These are phyloP conservation scores for Globisporangium viniferum DNA, from an alignment of 352 stramenopile species.

Conservation along the genomic window DNA sequence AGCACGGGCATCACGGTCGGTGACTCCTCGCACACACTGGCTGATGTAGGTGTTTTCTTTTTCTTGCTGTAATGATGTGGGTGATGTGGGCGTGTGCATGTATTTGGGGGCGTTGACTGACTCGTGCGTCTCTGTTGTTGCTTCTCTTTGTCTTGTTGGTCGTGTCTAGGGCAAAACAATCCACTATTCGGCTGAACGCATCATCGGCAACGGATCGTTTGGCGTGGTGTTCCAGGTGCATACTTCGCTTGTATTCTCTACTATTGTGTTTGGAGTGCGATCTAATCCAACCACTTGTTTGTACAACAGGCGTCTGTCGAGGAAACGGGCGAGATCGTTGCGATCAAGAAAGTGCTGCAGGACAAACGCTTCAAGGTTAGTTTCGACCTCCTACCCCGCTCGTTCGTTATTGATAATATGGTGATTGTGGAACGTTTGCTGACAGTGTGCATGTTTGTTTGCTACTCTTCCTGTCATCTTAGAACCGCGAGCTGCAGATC, in stretches of 20 bases:
- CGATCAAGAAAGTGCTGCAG: conserved; percentile 99
- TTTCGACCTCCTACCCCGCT: background rate
- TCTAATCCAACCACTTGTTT: background rate
- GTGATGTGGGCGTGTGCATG: background rate
- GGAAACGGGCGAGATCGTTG: conserved; percentile 97
- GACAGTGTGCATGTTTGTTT: background rate
- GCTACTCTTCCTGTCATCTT: conserved; percentile 5
- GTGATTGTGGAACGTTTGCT: background rate
- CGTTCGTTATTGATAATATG: background rate
- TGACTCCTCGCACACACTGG: conserved; percentile 77
- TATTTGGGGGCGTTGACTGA: background rate
- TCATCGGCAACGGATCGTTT: conserved; percentile 99
- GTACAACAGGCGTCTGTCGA: conserved; percentile 84
- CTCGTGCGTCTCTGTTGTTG: conserved; percentile 8
- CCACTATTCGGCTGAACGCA: conserved; percentile 96
- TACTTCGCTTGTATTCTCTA: background rate
- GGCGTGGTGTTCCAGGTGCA: conserved; percentile 97
- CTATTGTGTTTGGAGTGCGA: background rate
- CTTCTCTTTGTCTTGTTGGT: background rate
- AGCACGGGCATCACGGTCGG: conserved; percentile 81
- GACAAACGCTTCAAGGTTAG: conserved; percentile 98
- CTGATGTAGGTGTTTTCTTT: conserved; percentile 49
- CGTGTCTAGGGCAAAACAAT: conserved; percentile 77
- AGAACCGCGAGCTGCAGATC: conserved; percentile 99
- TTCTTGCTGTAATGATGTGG: background rate